Percentiles rank a stretch among this genome's conserved stretches.
Evolutionary conservation across 805 yeast genomes (phyloP).

Genomic region (Teunomyces stri): DNA sequence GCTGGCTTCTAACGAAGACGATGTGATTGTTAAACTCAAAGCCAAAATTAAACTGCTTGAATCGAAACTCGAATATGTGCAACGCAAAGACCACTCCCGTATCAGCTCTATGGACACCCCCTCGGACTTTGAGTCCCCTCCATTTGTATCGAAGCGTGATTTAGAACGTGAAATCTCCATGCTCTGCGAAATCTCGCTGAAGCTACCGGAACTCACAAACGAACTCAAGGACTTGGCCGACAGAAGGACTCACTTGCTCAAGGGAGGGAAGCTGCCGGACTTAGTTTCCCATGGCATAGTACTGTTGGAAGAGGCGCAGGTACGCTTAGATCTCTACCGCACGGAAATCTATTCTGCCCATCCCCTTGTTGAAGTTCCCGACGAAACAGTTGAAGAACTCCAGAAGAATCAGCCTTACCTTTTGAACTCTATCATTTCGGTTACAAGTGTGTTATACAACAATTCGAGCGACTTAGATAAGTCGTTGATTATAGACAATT

Average conservation of each 20-base stretch:
- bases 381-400: conserved; percentile 45
- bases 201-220: conserved; percentile 44
- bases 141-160: conserved; percentile 31
- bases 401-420: conserved; percentile 56
- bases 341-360: conserved; percentile 43
- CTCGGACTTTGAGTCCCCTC: conserved; percentile 15
- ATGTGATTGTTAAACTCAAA: neutral
- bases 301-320: conserved; percentile 55
- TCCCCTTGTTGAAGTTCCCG: conserved; percentile 59
- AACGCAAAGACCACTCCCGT: neutral
- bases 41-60: neutral
- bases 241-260: conserved; percentile 33
- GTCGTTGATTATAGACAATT: conserved; percentile 50
- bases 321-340: conserved; percentile 51
- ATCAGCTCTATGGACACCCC: neutral
- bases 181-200: conserved; percentile 31
- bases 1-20: neutral
- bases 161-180: conserved; percentile 41
- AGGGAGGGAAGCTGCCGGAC: conserved; percentile 35
- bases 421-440: conserved; percentile 63
- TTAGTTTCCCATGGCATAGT: conserved; percentile 58
- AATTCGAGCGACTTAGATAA: conserved; percentile 33
- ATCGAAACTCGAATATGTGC: neutral
- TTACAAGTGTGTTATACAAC: conserved; percentile 47
- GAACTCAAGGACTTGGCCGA: conserved; percentile 47